Conservation (phyloP, 106 monocot genomes). For the Dendrobium officinale region DNA sequence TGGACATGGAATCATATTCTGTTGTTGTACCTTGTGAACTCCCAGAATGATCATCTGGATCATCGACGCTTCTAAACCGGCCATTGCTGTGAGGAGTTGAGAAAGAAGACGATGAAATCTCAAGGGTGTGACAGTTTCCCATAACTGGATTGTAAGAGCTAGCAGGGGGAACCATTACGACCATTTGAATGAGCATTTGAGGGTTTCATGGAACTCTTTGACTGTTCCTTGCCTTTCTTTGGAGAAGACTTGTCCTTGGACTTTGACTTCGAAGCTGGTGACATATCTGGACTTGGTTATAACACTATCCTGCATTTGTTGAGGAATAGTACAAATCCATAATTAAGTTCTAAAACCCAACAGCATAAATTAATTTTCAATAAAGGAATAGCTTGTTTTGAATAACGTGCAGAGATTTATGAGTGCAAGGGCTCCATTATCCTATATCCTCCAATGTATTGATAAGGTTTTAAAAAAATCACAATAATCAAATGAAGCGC, state of each 20-base stretch:
- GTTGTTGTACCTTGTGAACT: conserved; percentile 24
- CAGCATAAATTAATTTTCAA: too few relatives aligned
- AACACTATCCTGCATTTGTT: too few relatives aligned
- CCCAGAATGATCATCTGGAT: conserved; percentile 41
- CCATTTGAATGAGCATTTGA: conserved; percentile 10
- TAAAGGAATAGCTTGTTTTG: too few relatives aligned
- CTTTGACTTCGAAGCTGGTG: conserved; percentile 72
- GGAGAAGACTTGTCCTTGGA: conserved; percentile 53
- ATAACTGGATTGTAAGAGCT: conserved; percentile 35
- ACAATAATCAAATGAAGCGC: too few relatives aligned
- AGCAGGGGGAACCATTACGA: conserved; percentile 9
- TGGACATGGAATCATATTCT: conserved; percentile 75
- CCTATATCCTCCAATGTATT: too few relatives aligned
- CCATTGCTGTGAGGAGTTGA: conserved; percentile 13
- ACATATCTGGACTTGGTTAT: conserved; percentile 29
- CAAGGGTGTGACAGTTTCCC: conserved; percentile 45
- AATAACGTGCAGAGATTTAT: too few relatives aligned
- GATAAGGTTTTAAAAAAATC: too few relatives aligned
- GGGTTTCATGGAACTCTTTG: conserved; percentile 29
- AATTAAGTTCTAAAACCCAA: too few relatives aligned
- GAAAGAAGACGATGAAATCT: conserved; percentile 4
- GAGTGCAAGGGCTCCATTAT: too few relatives aligned
- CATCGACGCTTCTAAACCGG: conserved; percentile 23
- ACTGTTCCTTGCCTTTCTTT: conserved; percentile 28
- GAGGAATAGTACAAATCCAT: too few relatives aligned